Evolutionary conservation across 148 eudicot species (phyloP).

Genomic region (Rhododendron mucronatum): DNA sequence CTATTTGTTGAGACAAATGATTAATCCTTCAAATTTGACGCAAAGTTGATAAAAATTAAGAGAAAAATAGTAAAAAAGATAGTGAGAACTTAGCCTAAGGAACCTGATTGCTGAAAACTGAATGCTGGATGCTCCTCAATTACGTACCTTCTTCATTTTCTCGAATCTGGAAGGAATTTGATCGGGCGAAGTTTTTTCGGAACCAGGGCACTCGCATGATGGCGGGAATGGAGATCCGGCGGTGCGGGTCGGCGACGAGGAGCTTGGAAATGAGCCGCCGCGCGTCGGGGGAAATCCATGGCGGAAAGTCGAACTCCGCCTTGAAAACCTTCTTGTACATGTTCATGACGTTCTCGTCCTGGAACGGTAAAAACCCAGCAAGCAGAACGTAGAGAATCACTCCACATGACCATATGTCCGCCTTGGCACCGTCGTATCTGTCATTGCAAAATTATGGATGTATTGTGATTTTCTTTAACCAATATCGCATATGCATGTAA

Average conservation of each 20-base stretch:
- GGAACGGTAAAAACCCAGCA: constrained; percentile 45
- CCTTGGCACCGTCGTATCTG: constrained; percentile 34
- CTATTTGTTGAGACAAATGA: neutral
- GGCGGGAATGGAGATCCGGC: constrained; percentile 30
- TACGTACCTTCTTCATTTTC: neutral
- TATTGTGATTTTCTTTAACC: neutral
- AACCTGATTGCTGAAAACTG: too few relatives aligned
- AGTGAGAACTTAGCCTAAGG: neutral
- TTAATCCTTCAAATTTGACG: neutral
- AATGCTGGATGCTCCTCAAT: neutral
- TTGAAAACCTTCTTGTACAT: constrained; percentile 38
- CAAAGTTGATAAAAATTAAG: neutral
- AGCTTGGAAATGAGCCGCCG: constrained; percentile 28
- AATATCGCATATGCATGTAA: neutral
- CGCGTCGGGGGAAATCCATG: constrained; percentile 25
- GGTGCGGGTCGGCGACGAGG: constrained; percentile 27
- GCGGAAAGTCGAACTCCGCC: constrained; percentile 28
- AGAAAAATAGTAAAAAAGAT: neutral
- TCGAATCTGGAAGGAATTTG: constrained; percentile 11
- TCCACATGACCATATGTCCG: constrained; percentile 61
- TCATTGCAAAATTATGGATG: neutral
- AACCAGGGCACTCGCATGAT: constrained; percentile 51
- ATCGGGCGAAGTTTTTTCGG: constrained; percentile 14
- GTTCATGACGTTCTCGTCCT: constrained; percentile 34
- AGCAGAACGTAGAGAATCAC: constrained; percentile 38